Evolutionary conservation across 1,284 basidiomycete genomes (phyloP), one percentile per base, ranked within the genome.

Genomic region (Cystobasidium slooffiae): DNA sequence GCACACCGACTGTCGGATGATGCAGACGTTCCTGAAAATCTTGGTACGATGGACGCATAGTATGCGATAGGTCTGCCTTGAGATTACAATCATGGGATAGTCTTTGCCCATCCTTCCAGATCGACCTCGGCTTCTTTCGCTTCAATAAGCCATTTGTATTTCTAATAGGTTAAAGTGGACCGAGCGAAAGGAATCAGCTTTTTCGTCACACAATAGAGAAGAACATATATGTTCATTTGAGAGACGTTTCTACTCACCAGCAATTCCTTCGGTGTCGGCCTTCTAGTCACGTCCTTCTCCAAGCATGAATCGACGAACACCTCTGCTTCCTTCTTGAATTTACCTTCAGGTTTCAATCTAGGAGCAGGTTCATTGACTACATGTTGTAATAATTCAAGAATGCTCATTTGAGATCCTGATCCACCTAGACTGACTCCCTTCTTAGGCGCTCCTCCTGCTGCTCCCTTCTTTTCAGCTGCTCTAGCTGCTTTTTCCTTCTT

Each of bases 291-390:
- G 68, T 94, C 90, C 83, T 97, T 97, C 80, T 89, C 80, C 81
- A 97, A 83, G 83, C 93, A 96, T 20, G 76, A 77, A 24, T 81
- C 76, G 41, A 81, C 76, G 59, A 81, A 81, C 22, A 89, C 86
- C 41, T 88, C 88, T 65, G 88, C 68, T 39, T 72, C 68, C 24
- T 67, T 24, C 18, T 64, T 61, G 67, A 79, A 81, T 56, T 77
- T 77, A 46, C 78, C 87, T 0, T 88, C 86, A 16, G 88, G 88
- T 63, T 73, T 73, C 72, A 97, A 83, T 78, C 88, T 85, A 41
- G 94, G 94, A 41, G 94, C 93, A 20, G 94, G 93, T 82, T 97
- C 94, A 80, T 96, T 94, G 75, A 99, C 97, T 80, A 99, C 98
- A 80, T 97, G 94, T 80, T 99, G 96, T 80, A 99, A 86, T 47